A percentile compares a stretch with the other conserved stretches of the same genome.
phyloP scores from a whole-genome alignment of 257 asterid genomes.

The Solanum chilense region DNA sequence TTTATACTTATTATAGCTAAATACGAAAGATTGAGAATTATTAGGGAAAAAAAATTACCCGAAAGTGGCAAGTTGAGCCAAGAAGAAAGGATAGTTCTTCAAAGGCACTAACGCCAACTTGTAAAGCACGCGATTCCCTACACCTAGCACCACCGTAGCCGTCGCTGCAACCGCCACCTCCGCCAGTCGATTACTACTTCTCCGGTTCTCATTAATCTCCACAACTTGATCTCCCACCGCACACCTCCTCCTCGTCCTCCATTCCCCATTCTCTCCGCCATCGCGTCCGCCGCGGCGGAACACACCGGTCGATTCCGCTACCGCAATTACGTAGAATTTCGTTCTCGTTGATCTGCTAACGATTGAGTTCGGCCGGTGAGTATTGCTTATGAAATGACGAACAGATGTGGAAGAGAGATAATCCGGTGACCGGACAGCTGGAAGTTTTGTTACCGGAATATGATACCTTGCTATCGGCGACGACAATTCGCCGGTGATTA shows the following conservation, averaged over 20 bases:
- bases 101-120: constrained; percentile 92
- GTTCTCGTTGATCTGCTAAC: not conserved
- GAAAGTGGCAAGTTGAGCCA: constrained; percentile 94
- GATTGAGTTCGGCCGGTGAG: not conserved
- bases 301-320: not conserved
- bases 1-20: not conserved
- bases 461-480: not conserved
- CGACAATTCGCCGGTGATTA: not conserved
- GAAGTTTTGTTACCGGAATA: not conserved
- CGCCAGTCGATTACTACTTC: constrained; percentile 34
- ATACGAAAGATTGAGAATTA: accelerated
- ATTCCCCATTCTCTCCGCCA: not conserved
- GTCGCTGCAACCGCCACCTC: constrained; percentile 60
- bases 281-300: not conserved
- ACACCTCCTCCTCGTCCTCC: not conserved
- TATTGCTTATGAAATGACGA: not conserved
- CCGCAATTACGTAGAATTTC: not conserved
- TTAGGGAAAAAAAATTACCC: constrained; percentile 31
- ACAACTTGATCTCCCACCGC: constrained; percentile 18
- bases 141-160: constrained; percentile 83
- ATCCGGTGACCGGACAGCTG: not conserved
- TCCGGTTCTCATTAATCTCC: constrained; percentile 9
- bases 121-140: constrained; percentile 84
- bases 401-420: not conserved
- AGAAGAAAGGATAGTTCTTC: constrained; percentile 74